Evolutionary conservation across 2,329 filamentous ascomycete genomes (phyloP).

Genomic region (Diplocarpon rosae): DNA sequence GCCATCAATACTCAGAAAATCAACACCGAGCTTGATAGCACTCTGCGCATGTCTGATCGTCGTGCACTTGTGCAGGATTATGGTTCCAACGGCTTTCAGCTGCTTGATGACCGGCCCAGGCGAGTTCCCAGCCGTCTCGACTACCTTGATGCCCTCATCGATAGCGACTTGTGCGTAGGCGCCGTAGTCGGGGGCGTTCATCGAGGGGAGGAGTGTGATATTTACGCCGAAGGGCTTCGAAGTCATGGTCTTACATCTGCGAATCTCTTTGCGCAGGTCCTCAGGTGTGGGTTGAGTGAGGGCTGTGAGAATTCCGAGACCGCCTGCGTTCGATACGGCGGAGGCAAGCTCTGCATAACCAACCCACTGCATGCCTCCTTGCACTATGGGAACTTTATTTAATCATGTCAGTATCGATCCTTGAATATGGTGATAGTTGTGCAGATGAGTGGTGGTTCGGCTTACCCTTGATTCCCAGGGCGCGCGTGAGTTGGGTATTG

Average conservation of each 20-base stretch:
- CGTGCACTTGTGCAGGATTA: slow-evolving; percentile 93
- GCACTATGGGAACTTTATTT: slow-evolving; percentile 60
- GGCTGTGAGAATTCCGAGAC: slow-evolving; percentile 71
- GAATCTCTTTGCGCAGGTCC: slow-evolving; percentile 88
- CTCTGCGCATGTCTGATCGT: slow-evolving; percentile 87
- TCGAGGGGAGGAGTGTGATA: slow-evolving; percentile 80
- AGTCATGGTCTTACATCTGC: slow-evolving; percentile 70
- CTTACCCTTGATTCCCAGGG: slow-evolving; percentile 32
- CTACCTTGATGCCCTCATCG: slow-evolving; percentile 81
- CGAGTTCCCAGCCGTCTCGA: slow-evolving; percentile 85
- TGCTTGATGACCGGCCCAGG: slow-evolving; percentile 84
- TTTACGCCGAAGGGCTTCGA: slow-evolving; percentile 82
- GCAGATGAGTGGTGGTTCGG: neutral
- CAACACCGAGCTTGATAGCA: slow-evolving; percentile 87
- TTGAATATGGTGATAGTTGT: no score
- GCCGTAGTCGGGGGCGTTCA: slow-evolving; percentile 83
- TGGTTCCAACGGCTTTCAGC: slow-evolving; percentile 70
- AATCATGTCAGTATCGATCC: slow-evolving; percentile 10
- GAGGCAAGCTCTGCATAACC: slow-evolving; percentile 70
- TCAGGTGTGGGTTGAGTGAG: slow-evolving; percentile 89
- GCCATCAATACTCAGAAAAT: slow-evolving; percentile 93
- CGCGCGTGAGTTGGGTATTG: slow-evolving; percentile 29
- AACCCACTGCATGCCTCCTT: slow-evolving; percentile 82
- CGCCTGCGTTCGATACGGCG: slow-evolving; percentile 72
- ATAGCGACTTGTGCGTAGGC: slow-evolving; percentile 89